These are phyloP conservation scores for Gardenia jasminoides DNA, from an alignment of 257 asterid genomes.

Conservation along the genomic window DNA sequence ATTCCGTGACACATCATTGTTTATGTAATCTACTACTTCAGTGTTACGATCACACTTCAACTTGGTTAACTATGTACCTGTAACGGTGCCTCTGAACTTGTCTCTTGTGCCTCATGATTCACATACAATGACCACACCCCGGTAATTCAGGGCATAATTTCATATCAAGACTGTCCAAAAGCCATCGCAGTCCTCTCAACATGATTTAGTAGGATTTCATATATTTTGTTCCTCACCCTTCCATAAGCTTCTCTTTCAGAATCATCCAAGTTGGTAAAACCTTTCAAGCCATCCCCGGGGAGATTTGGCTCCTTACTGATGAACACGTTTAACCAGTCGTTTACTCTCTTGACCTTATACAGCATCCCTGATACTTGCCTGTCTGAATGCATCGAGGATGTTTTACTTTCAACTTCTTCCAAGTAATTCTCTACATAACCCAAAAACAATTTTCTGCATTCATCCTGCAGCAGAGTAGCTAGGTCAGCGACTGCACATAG, in stretches of 20 bases:
- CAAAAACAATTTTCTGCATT: conserved; percentile 51
- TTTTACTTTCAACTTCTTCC: conserved; percentile 54
- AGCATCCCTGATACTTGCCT: conserved; percentile 43
- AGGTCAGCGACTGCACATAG: conserved; percentile 34
- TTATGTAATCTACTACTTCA: neutral
- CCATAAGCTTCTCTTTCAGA: conserved; percentile 41
- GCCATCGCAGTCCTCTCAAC: conserved; percentile 69
- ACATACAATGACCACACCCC: neutral
- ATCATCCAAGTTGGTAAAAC: conserved; percentile 24
- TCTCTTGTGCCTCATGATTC: neutral
- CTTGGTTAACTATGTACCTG: neutral
- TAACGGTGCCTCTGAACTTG: neutral
- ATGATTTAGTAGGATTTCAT: conserved; percentile 51
- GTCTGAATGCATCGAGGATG: conserved; percentile 28
- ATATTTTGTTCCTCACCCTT: conserved; percentile 62
- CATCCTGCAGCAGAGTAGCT: conserved; percentile 44
- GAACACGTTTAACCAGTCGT: conserved; percentile 55
- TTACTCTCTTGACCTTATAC: conserved; percentile 60
- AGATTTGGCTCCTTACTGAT: conserved; percentile 32
- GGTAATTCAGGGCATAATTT: neutral
- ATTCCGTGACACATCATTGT: neutral
- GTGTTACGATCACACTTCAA: neutral
- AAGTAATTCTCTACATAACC: conserved; percentile 47
- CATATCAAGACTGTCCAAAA: conserved; percentile 21
- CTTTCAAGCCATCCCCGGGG: conserved; percentile 12